phyloP scores from a whole-genome alignment of 139 green algal genomes.

The Volvox africanus region DNA sequence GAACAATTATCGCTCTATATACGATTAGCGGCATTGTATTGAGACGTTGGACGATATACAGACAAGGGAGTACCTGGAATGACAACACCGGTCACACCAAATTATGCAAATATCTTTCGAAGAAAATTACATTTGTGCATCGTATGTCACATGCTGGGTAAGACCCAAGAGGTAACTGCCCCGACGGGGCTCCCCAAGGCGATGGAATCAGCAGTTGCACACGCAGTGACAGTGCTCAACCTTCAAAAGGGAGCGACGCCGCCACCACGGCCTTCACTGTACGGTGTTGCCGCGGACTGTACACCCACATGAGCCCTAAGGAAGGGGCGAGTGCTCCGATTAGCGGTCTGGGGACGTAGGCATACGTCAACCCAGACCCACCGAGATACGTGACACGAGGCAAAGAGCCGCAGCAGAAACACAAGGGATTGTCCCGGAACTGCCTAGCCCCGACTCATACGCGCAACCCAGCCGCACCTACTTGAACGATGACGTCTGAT shows the following conservation, averaged over 20 bases:
- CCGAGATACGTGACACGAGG: neutral
- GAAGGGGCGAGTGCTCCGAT: conserved; percentile 21
- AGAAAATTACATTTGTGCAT: too few relatives aligned
- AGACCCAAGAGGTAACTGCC: conserved; percentile 75
- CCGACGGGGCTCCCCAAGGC: conserved; percentile 76
- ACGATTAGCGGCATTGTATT: too few relatives aligned
- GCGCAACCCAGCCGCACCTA: conserved; percentile 38
- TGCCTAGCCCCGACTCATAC: too few relatives aligned
- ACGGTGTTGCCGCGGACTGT: conserved; percentile 68
- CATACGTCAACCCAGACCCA: conserved; percentile 39
- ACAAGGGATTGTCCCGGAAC: too few relatives aligned
- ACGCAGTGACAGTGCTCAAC: conserved; percentile 26
- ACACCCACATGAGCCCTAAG: conserved; percentile 44
- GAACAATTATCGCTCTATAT: too few relatives aligned
- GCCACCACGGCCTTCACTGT: conserved; percentile 51
- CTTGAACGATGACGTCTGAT: conserved; percentile 97
- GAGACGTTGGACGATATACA: too few relatives aligned
- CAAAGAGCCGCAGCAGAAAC: neutral
- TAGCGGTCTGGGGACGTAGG: conserved; percentile 37
- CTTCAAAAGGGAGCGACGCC: conserved; percentile 11
- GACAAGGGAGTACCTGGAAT: too few relatives aligned
- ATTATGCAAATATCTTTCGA: too few relatives aligned
- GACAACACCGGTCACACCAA: too few relatives aligned
- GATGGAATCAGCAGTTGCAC: conserved; percentile 79
- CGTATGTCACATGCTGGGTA: conserved; percentile 78